A percentile compares a stretch with the other conserved stretches of the same genome.
phyloP scores from a whole-genome alignment of 176 grass and related monocot genomes.

The Sorghum bicolor region DNA sequence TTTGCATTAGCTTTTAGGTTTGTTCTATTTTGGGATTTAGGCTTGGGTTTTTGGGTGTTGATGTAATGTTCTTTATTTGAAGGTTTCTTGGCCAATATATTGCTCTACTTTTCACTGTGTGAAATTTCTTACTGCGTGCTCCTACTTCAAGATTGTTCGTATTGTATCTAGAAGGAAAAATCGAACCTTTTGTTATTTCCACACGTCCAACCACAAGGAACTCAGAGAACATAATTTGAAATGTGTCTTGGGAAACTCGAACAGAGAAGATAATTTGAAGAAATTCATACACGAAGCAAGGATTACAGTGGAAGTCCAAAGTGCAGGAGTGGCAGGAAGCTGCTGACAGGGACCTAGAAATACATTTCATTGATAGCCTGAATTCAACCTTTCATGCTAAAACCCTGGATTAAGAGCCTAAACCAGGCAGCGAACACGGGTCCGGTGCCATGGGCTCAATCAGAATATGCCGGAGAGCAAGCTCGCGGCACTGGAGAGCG shows the following conservation, averaged over 20 bases:
- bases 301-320: not conserved
- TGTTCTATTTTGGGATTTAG: not conserved
- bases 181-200: too few species aligned
- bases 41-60: too few species aligned
- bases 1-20: not conserved
- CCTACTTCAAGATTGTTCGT: too few species aligned
- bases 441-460: not conserved
- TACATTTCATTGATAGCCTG: not conserved
- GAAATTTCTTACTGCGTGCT: too few species aligned
- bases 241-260: too few species aligned
- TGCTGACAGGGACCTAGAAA: not conserved
- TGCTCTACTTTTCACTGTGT: too few species aligned
- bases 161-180: too few species aligned
- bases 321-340: not conserved
- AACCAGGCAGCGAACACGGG: not conserved
- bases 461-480: conserved; percentile 76
- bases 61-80: too few species aligned
- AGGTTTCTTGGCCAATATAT: too few species aligned
- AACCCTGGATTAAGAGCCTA: not conserved
- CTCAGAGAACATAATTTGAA: not conserved
- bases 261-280: not conserved
- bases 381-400: not conserved
- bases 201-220: not conserved
- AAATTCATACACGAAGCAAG: not conserved
- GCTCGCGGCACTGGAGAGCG: conserved; percentile 61